Conservation (phyloP, 768 basidiomycete species). For the Gautieria morchelliformis region DNA sequence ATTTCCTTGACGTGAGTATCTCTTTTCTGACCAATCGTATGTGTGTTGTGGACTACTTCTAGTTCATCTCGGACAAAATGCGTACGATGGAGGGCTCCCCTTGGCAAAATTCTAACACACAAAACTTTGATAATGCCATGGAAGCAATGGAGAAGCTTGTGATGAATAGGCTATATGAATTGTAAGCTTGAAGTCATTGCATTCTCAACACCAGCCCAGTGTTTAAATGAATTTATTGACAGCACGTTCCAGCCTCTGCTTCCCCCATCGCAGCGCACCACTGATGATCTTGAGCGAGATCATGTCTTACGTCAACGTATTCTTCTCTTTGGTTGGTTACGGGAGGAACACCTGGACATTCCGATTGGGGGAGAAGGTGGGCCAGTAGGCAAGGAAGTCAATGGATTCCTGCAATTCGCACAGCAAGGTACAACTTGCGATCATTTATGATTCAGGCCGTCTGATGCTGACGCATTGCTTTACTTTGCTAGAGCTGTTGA, state of each 20-base stretch:
- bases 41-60: slow-evolving; percentile 8
- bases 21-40: not conserved
- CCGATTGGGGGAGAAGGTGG: slow-evolving; percentile 50
- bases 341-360: slow-evolving; percentile 83
- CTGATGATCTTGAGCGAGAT: slow-evolving; percentile 96
- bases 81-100: slow-evolving; percentile 51
- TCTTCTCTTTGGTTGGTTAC: slow-evolving; percentile 83
- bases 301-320: slow-evolving; percentile 85
- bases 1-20: slow-evolving; percentile 70
- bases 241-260: slow-evolving; percentile 90
- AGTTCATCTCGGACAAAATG: slow-evolving; percentile 93
- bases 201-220: not conserved
- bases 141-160: slow-evolving; percentile 99
- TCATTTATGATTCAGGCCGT: not conserved
- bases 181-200: slow-evolving; percentile 42
- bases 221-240: slow-evolving; percentile 11
- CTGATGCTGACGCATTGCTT: not conserved
- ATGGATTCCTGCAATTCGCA: slow-evolving; percentile 83
- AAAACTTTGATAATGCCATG: slow-evolving; percentile 91
- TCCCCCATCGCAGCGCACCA: slow-evolving; percentile 71
- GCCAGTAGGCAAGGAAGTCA: slow-evolving; percentile 13
- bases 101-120: slow-evolving; percentile 69
- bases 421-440: slow-evolving; percentile 54
- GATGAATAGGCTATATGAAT: slow-evolving; percentile 95
- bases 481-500: slow-evolving; percentile 61